phyloP scores from a whole-genome alignment of 1,139 yeast species.

The Nakaseomyces kungkrabaensis region DNA sequence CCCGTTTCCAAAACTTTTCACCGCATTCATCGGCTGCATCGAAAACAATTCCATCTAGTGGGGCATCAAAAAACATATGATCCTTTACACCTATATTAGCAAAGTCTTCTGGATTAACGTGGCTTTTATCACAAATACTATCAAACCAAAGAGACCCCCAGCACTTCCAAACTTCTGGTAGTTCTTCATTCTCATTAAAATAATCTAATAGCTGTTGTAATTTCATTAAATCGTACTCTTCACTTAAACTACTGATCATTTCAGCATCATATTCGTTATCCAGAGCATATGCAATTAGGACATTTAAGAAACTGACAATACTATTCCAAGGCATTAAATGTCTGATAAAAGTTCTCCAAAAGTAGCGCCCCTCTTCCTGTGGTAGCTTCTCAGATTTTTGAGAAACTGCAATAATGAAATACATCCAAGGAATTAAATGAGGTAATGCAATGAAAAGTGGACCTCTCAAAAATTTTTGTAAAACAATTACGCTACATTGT shows the following conservation, averaged over 20 bases:
- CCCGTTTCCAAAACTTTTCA: slow-evolving; percentile 27
- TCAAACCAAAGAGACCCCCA: slow-evolving; percentile 84
- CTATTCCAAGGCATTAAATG: slow-evolving; percentile 61
- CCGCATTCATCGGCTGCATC: slow-evolving; percentile 33
- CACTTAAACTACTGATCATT: slow-evolving; percentile 16
- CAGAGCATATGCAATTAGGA: slow-evolving; percentile 24
- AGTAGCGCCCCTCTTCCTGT: slow-evolving; percentile 25
- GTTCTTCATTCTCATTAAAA: slow-evolving; percentile 48
- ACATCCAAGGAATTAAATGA: slow-evolving; percentile 62
- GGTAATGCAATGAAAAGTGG: slow-evolving; percentile 63
- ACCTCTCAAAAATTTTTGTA: slow-evolving; percentile 56
- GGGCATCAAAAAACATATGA: slow-evolving; percentile 50
- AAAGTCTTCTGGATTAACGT: slow-evolving; percentile 38
- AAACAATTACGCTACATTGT: slow-evolving; percentile 55
- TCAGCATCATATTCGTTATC: slow-evolving; percentile 17
- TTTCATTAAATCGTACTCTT: slow-evolving; percentile 13
- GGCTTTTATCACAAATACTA: slow-evolving; percentile 31
- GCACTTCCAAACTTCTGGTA: slow-evolving; percentile 73
- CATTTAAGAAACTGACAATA: slow-evolving; percentile 52
- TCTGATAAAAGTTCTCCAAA: slow-evolving; percentile 40
- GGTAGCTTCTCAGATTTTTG: slow-evolving; percentile 38
- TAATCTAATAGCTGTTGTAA: slow-evolving; percentile 31
- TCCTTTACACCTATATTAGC: slow-evolving; percentile 50
- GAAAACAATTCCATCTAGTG: slow-evolving; percentile 51
- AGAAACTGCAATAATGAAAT: slow-evolving; percentile 54